phyloP scores from a whole-genome alignment of 108 stramenopile species.

The Parmales sp. region DNA sequence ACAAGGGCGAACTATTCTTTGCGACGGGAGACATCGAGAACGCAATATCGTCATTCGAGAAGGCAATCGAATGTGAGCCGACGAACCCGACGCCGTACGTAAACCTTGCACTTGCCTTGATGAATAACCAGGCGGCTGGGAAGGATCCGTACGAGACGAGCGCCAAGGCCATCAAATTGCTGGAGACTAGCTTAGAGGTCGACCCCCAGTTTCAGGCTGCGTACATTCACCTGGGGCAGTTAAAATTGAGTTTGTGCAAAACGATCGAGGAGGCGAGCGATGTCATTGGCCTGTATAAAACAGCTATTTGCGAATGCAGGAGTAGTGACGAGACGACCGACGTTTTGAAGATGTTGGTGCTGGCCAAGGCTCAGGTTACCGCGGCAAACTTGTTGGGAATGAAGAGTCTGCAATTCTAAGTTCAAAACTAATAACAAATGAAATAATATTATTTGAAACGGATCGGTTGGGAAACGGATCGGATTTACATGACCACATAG shows the following conservation, averaged over 20 bases:
- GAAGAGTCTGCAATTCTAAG: conserved; percentile 78
- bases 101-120: conserved; percentile 66
- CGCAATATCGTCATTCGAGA: conserved; percentile 63
- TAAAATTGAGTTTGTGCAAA: conserved; percentile 72
- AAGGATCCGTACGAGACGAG: conserved; percentile 61
- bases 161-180: conserved; percentile 45
- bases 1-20: conserved; percentile 73
- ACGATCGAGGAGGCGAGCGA: conserved; percentile 54
- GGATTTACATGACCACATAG: conserved; percentile 6
- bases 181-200: conserved; percentile 66
- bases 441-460: no score
- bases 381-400: conserved; percentile 65
- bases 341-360: conserved; percentile 67
- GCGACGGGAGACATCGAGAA: conserved; percentile 53
- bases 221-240: conserved; percentile 76
- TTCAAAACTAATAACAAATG: no score
- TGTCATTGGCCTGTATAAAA: conserved; percentile 69
- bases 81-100: conserved; percentile 79
- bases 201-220: conserved; percentile 83
- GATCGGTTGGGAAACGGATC: no score
- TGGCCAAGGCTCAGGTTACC: conserved; percentile 76
- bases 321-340: conserved; percentile 77
- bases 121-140: conserved; percentile 57
- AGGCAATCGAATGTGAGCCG: conserved; percentile 63
- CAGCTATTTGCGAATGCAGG: conserved; percentile 62